A percentile compares a stretch with the other conserved stretches of the same genome.
phyloP scores from a whole-genome alignment of 2,329 filamentous ascomycete species.

The Microthyrium microscopicum region DNA sequence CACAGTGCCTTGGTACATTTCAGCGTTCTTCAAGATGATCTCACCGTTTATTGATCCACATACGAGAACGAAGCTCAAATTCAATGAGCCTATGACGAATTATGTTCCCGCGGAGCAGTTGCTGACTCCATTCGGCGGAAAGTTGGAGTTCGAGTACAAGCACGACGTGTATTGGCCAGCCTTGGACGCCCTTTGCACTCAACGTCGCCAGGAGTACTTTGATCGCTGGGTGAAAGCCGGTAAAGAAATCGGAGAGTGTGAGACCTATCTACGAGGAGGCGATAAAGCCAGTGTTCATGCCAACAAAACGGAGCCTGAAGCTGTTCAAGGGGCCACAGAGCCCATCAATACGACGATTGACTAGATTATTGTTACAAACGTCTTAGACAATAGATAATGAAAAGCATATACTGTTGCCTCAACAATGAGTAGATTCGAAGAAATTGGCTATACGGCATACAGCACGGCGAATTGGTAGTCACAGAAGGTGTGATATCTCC shows the following conservation, averaged over 20 bases:
- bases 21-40: constrained; percentile 91
- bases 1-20: constrained; percentile 75
- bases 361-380: too few species aligned
- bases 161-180: constrained; percentile 82
- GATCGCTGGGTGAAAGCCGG: constrained; percentile 67
- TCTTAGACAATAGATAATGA: too few species aligned
- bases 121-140: constrained; percentile 61
- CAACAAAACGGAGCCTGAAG: neutral
- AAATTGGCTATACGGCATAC: too few species aligned
- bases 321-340: too few species aligned
- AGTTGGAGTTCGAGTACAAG: constrained; percentile 81
- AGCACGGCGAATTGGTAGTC: too few species aligned
- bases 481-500: too few species aligned
- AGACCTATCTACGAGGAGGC: constrained; percentile 73
- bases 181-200: constrained; percentile 52
- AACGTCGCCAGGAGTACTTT: constrained; percentile 44
- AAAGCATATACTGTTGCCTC: too few species aligned
- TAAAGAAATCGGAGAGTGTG: constrained; percentile 68
- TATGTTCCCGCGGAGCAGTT: constrained; percentile 73
- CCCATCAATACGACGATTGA: too few species aligned
- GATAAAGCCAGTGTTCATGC: too few species aligned
- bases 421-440: too few species aligned
- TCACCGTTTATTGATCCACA: constrained; percentile 91
- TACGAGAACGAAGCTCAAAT: constrained; percentile 89
- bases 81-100: constrained; percentile 78